phyloP scores from a whole-genome alignment of 495 filamentous ascomycete genomes.

The Podospora didyma region DNA sequence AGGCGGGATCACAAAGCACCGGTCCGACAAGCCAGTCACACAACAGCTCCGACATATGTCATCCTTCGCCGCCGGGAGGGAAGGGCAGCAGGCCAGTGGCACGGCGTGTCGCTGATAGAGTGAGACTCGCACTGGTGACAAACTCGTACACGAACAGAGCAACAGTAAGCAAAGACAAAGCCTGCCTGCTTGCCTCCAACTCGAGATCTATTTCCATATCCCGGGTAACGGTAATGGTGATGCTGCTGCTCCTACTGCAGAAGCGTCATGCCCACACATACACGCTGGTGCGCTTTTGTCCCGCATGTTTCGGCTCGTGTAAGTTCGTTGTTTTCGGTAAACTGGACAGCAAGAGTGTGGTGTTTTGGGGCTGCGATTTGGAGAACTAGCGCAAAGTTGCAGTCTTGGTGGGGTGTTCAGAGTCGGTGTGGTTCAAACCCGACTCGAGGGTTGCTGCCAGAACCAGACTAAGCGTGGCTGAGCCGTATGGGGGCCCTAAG shows the following conservation, averaged over 20 bases:
- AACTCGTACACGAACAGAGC: no score
- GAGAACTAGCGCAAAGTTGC: background rate
- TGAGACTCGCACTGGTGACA: background rate
- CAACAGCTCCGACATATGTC: conserved; percentile 1
- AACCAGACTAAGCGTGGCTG: conserved; percentile 25
- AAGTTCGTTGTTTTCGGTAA: no score
- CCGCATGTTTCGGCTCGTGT: no score
- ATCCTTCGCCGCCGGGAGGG: background rate
- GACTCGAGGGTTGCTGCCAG: conserved; percentile 16
- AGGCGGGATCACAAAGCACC: background rate
- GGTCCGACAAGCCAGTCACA: background rate
- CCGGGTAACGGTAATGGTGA: background rate
- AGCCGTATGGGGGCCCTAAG: conserved; percentile 11
- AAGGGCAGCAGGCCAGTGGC: no score
- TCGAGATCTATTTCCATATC: background rate
- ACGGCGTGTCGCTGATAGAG: no score
- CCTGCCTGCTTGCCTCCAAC: background rate
- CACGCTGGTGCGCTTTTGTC: no score
- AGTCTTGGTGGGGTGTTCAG: background rate
- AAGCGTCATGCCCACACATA: no score
- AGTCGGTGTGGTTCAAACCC: conserved; percentile 14
- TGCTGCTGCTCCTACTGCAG: background rate
- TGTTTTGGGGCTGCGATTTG: background rate
- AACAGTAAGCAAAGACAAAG: no score
- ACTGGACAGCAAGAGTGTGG: background rate